Evolutionary conservation across 768 basidiomycete genomes (phyloP).

Genomic region (Thelephora aurantiotincta): DNA sequence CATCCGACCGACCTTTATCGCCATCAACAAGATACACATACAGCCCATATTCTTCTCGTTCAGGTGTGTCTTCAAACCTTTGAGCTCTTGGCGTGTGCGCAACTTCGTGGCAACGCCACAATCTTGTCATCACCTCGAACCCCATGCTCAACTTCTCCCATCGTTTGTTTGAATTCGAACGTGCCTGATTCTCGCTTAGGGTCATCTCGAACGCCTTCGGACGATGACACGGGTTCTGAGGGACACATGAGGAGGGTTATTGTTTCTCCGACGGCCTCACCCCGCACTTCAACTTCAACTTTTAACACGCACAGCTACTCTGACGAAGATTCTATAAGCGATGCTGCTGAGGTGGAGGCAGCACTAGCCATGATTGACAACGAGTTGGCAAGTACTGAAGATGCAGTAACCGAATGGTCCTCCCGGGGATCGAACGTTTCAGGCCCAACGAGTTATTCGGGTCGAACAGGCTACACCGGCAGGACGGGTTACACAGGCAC

Average conservation of each 20-base stretch:
- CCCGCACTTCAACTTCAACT: conserved; percentile 19
- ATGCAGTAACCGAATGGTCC: conserved; percentile 56
- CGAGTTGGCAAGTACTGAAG: conserved; percentile 51
- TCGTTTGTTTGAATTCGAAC: not conserved
- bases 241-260: conserved; percentile 36
- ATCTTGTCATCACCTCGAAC: not conserved
- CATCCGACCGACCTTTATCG: conserved; percentile 39
- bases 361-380: conserved; percentile 52
- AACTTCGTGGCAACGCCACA: not conserved
- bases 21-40: conserved; percentile 43
- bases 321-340: conserved; percentile 35
- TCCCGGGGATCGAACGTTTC: conserved; percentile 23
- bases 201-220: conserved; percentile 5
- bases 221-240: conserved; percentile 29
- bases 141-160: not conserved
- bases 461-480: too few species aligned
- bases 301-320: conserved; percentile 43
- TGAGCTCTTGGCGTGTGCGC: not conserved
- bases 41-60: conserved; percentile 22
- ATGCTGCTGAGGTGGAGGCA: conserved; percentile 47
- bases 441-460: too few species aligned
- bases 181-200: conserved; percentile 2
- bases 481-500: too few species aligned
- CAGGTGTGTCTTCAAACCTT: conserved; percentile 26
- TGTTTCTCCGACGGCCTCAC: conserved; percentile 36